Evolutionary conservation across 805 yeast genomes (phyloP), one percentile per base, ranked within the genome.

Genomic region (Cyberlindnera veronae): DNA sequence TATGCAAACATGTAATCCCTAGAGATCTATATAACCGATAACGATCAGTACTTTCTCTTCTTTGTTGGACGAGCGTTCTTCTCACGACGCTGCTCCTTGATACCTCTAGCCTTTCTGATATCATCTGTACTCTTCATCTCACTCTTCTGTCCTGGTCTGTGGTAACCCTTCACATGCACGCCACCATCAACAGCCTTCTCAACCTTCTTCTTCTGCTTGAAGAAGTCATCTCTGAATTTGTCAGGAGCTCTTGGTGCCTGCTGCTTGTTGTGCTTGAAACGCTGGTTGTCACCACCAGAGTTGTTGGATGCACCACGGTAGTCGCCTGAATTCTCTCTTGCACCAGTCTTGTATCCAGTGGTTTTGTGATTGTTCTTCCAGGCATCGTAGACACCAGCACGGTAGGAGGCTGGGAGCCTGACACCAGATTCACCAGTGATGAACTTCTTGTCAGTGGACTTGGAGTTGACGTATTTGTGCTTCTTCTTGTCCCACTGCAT

Each of bases 351-450:
- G 39, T 68, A 50, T 33, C 78, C 71, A 39, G 72, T 70, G 32
- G 78, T 56, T 49, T 74, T 77, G 61, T 88, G 76, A 28, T 79
- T 77, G 49, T 79, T 73, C 59, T 84, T 84, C 99, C 99, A 93
- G 31, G 81, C 83, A 40, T 90, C 98, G 57, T 79, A 93, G 50
- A 87, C 79, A 33, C 99, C 99, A 3, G 95, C 81, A 57, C 86
- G 75, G 66, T 81, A 88, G 12, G 93, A 74, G 1, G 99, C 98
- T 6, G 98, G 96, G 35, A 93, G 78, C 59, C 77, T 78, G 54
- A 84, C 89, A 7, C 99, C 99, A 62, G 87, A 82, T 62, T 93
- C 99, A 46, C 98, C 95, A 49, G 88, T 82, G 55, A 93, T 93
- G 64, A 73, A 91, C 66, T 87, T 90, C 64, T 82, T 77, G 56